Base-by-base conservation (phyloP, 306 rosid species). In the Nissolia schottii region DNA sequence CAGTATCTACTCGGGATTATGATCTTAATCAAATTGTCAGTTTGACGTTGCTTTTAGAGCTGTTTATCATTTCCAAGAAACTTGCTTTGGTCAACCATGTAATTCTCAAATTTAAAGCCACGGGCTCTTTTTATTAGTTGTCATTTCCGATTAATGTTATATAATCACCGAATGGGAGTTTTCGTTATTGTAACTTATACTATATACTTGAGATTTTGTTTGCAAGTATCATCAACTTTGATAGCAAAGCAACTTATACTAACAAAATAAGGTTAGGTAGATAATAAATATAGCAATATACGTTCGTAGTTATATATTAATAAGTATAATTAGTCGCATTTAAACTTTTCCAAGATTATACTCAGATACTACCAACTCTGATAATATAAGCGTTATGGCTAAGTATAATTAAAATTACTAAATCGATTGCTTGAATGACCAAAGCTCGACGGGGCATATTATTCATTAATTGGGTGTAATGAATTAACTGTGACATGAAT, bases 51-150 rank as follows among this genome's bases (percentile, higher is more conserved):
- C 70, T 70, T 48, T 48, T 29, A 24, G 67, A 49, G 73, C 38
- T 73, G 43, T 46, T 20, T 58, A 20, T 69, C 78, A 74, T 79
- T 79, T 83, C 81, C 87, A 83, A 79, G 77, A 79, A 79, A 71
- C 64, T 83, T 74, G 64, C 67, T 64, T 40, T 43, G 61, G 86
- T 79, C 86, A 75, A 65, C 69, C 53, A 29, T 1, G 63, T 56
- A 64, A 19, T 73, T 60, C 69, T 59, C 75, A 73, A 67, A 67
- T 50, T 77, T 70, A 35, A 51, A 24, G 40, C 22, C 19, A 5
- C 29, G 49, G 19, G n/a, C 56, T 54, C 65, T 15, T 46, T 54
- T 46, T 38, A 5, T 46, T 43, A 48, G 43, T 40, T 81, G 84
- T 43, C 67, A 64, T 22, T 57, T 51, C 18, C 14, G 34, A 53